These are phyloP conservation scores for Lodderomyces elongisporus DNA, from an alignment of 1,139 yeast species.

Conservation along the genomic window DNA sequence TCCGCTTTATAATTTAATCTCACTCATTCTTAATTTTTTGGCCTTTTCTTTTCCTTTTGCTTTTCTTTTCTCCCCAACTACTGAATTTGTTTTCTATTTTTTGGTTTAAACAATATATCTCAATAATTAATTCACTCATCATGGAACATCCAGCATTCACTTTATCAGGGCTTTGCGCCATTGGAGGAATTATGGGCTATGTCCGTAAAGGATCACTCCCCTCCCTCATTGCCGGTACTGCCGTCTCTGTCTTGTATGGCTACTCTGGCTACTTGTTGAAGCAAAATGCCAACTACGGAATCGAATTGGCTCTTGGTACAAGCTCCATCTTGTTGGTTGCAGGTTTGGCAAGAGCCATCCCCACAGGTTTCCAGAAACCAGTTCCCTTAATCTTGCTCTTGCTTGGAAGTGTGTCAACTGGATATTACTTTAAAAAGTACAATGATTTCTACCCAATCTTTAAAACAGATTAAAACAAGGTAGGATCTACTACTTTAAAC, in stretches of 20 bases:
- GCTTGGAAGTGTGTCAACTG: conserved; percentile 61
- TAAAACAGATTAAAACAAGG: no score
- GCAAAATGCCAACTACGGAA: conserved; percentile 72
- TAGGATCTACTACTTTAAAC: no score
- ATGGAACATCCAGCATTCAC: conserved; percentile 80
- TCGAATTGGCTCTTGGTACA: conserved; percentile 73
- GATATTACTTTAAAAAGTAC: conserved; percentile 66
- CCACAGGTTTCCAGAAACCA: conserved; percentile 59
- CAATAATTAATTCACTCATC: no score
- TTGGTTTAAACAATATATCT: no score
- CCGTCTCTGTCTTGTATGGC: conserved; percentile 67
- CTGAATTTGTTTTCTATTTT: no score
- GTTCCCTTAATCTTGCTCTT: conserved; percentile 64
- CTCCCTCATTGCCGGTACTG: conserved; percentile 73
- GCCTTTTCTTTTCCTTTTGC: no score
- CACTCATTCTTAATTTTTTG: no score
- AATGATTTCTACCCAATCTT: conserved; percentile 54
- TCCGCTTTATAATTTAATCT: no score
- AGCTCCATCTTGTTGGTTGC: conserved; percentile 63
- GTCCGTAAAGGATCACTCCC: conserved; percentile 71
- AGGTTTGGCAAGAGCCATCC: conserved; percentile 63
- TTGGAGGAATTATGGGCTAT: conserved; percentile 73
- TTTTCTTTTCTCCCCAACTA: no score
- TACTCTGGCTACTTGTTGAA: conserved; percentile 72
- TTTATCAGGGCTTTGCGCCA: conserved; percentile 65